A percentile compares a stretch with the other conserved stretches of the same genome.
phyloP scores from a whole-genome alignment of 2,329 filamentous ascomycete genomes.

The Esteya vermicola region DNA sequence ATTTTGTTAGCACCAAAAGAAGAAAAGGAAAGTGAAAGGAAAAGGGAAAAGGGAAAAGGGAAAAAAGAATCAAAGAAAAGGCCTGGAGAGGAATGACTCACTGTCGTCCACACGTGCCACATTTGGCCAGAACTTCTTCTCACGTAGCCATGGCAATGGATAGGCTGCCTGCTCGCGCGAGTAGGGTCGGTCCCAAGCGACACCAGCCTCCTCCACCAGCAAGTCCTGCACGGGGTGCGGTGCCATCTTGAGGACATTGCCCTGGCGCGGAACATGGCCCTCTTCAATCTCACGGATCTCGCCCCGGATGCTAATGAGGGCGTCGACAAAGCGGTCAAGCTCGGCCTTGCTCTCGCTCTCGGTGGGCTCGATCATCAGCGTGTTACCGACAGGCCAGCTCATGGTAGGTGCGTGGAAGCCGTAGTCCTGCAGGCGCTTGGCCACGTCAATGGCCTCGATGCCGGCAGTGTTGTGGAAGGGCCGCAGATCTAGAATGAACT shows the following conservation, averaged over 20 bases:
- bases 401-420: constrained; percentile 96
- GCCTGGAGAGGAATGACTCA: too few species aligned
- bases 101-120: constrained; percentile 80
- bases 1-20: constrained; percentile 10
- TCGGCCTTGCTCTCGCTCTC: constrained; percentile 87
- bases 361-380: constrained; percentile 95
- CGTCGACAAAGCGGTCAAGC: constrained; percentile 85
- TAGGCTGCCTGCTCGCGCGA: constrained; percentile 73
- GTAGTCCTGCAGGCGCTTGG: constrained; percentile 93
- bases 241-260: constrained; percentile 78
- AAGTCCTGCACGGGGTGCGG: constrained; percentile 79
- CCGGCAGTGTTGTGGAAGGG: constrained; percentile 71
- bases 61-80: not conserved
- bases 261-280: constrained; percentile 57
- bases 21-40: too few species aligned
- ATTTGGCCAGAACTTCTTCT: constrained; percentile 97
- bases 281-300: constrained; percentile 79
- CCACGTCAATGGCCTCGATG: constrained; percentile 85
- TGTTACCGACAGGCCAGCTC: constrained; percentile 91
- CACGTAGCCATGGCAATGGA: constrained; percentile 63
- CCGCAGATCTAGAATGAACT: constrained; percentile 88
- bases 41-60: not conserved
- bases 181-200: constrained; percentile 73
- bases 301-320: constrained; percentile 68
- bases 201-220: too few species aligned